Base-by-base conservation (phyloP, 345 rosid genomes). In the Diplotaxis tenuifolia region DNA sequence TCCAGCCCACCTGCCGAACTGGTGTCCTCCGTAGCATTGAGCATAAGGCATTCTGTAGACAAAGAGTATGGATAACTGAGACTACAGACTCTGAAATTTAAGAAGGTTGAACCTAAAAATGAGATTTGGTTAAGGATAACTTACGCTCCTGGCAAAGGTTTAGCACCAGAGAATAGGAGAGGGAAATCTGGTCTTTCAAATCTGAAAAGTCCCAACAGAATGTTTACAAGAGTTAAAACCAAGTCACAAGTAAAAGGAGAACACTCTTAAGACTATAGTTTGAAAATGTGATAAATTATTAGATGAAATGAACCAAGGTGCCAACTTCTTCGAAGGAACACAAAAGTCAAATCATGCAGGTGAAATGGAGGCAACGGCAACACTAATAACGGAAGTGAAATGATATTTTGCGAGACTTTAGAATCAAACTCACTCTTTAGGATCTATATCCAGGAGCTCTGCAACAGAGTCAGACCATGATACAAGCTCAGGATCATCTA, bases 1-100 rank as follows among this genome's bases (percentile, higher is more conserved):
- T n/a, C n/a, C n/a, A n/a, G n/a, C n/a, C n/a, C n/a, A n/a, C n/a
- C n/a, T n/a, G 62, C 99, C 97, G 80, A 95, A 95, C 70, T 92
- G 98, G 82, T 95, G 97, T 57, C 98, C 99, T 75, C 98, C 99
- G 67, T 95, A 95, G 80, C 96, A 88, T 64, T 92, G 98, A 49
- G 98, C 94, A 78, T 88, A 95, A 7, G 99, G 84, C 79, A 87
- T 70, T 67, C 99, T 92, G 82, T 54, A 72, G 38, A 47, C 6
- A 76, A 53, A 20, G 40, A 34, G 18, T n/a, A n/a, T n/a, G n/a
- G n/a, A n/a, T n/a, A n/a, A n/a, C n/a, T n/a, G n/a, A n/a, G n/a
- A n/a, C n/a, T n/a, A n/a, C n/a, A n/a, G n/a, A n/a, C n/a, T n/a
- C n/a, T n/a, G n/a, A n/a, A n/a, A n/a, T n/a, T n/a, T 15, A 42